Evolutionary conservation across 306 rosid species (phyloP).

Genomic region (Cicer judaicum): DNA sequence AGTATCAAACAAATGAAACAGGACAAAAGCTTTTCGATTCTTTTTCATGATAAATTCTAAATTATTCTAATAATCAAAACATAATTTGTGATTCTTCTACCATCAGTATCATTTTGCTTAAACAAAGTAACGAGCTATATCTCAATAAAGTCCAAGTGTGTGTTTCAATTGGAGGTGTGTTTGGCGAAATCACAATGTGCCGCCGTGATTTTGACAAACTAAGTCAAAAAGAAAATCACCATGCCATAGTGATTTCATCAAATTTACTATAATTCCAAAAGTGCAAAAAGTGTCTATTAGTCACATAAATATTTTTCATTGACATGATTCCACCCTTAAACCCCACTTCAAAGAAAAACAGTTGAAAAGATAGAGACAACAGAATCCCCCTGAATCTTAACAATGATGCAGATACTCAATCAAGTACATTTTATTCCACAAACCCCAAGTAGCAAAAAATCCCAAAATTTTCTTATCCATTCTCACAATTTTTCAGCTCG

Average conservation of each 20-base stretch:
- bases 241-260: too few relatives aligned
- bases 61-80: conserved; percentile 10
- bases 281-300: too few relatives aligned
- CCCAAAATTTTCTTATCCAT: conserved; percentile 32
- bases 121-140: conserved; percentile 14
- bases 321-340: neutral
- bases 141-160: neutral
- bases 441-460: conserved; percentile 41
- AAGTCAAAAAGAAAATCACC: too few relatives aligned
- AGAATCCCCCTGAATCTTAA: conserved; percentile 37
- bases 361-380: neutral
- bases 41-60: neutral
- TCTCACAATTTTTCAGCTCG: conserved; percentile 32
- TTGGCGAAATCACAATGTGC: too few relatives aligned
- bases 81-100: neutral
- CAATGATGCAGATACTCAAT: conserved; percentile 34
- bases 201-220: too few relatives aligned
- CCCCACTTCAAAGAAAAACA: neutral
- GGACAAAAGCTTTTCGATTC: conserved; percentile 18
- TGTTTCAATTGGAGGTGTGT: too few relatives aligned
- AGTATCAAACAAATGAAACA: conserved; percentile 20
- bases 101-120: neutral
- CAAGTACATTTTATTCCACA: neutral
- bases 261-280: too few relatives aligned
- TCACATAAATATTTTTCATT: neutral